Base-by-base conservation (phyloP, 768 basidiomycete genomes). In the Kwoniella sp. region DNA sequence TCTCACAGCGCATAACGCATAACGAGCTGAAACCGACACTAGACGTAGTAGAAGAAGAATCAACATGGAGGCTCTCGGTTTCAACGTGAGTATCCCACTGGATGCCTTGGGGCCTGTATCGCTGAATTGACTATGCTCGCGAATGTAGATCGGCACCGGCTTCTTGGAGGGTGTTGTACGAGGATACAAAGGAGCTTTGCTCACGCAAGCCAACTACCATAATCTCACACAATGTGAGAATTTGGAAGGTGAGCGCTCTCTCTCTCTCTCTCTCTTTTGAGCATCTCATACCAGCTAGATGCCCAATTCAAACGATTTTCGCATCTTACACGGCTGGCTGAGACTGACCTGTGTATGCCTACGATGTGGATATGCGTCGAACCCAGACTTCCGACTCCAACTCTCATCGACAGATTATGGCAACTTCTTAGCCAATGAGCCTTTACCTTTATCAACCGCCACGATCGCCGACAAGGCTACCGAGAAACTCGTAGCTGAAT, bases 381-480 rank as follows among this genome's bases (percentile, higher is more conserved):
- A 3, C 2, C 4, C 72, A 98, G 96, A 99, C 82, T 88, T 99
- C 81, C 85, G 91, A 67, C 93, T 96, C 50, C 96, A 99, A 77
- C 84, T 99, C 30, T 90, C 92, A 17, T 87, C 94, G 13, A 98
- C 95, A 5, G 96, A 99, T 82, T 99, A 99, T 79, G 93, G 94
- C 76, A 95, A 91, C 82, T 99, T 99, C 81, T 88, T 99, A 50
- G 88, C 95, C 27, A 97, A 97, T 74, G 96, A 99, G 79, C 88
- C 95, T 1, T 85, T 92, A 25, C 94, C 93, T 13, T 85, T 97
- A 59, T 90, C 91, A 59, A 96, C 95, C 8, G 88, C 92, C 9
- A 93, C 91, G 53, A 97, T 98, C 77, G 86, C 91, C n/a, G 94
- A 95, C 82, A 93, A 89, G 82, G 95, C 96, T 27, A 97, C 93